Evolutionary conservation across 331 rosid species (phyloP), one percentile per base, ranked within the genome.

Genomic region (Cydonia oblonga): DNA sequence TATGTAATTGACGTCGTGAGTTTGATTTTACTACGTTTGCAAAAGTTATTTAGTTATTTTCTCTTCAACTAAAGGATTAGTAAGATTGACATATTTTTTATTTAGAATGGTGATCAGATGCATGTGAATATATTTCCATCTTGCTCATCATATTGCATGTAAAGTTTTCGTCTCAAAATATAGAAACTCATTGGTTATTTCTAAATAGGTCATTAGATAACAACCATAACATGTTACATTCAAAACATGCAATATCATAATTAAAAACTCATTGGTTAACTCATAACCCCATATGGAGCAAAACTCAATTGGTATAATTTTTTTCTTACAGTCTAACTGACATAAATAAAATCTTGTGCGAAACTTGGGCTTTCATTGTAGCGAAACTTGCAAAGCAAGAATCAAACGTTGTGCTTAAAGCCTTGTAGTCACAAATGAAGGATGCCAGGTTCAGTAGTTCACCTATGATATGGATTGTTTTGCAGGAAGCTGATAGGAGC

Each of bases 401-500:
- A 59, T 59, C 64, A 6, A 59, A 59, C 32, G 15, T 59, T 25
- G 64, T 6, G 35, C 11, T 25, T 59, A 59, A 14, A 59, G 9
- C 26, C 20, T 46, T 16, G 1, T 15, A 46, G n/a, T 46, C 53
- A 25, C 20, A 14, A 59, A 19, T 25, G 26, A 12, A 59, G 14
- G 33, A 24, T 29, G 9, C 1, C 18, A 24, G 44, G 44, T 38
- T 38, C 44, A 38, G 44, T 38, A 25, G 33, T 29, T 62, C 5
- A 28, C 22, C 15, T 11, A 1, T 4, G 66, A 62, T 49, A 22
- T 32, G 46, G 16, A 18, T 35, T 72, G 62, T 35, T 58, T 9
- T 70, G 62, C 77, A 93, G 98, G 79, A 93, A 93, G 78, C 72
- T 93, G 25, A 85, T 93, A 7, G 98, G 98, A 72, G 96, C 96